Conservation (phyloP, 208 protist genomes). For the Naegleria gruberi region DNA sequence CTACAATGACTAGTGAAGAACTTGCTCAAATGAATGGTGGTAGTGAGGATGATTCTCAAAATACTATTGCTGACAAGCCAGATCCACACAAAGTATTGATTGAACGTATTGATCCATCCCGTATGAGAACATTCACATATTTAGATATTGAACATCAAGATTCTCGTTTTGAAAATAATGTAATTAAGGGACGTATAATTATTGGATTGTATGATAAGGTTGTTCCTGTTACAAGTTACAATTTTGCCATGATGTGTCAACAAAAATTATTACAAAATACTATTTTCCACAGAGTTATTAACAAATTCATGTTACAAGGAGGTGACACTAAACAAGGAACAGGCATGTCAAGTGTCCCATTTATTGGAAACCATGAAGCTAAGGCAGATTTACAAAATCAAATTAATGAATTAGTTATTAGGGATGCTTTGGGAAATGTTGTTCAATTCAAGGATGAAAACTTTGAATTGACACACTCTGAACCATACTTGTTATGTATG, state of each 20-base stretch:
- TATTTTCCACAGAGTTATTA: conserved; percentile 75
- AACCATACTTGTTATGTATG: conserved; percentile 71
- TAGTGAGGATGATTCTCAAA: neutral
- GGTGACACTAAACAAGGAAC: conserved; percentile 86
- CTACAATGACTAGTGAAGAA: neutral
- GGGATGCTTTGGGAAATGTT: conserved; percentile 22
- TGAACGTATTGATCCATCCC: neutral
- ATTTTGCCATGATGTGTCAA: conserved; percentile 26
- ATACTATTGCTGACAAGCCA: neutral
- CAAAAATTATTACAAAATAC: conserved; percentile 43
- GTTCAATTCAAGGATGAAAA: conserved; percentile 64
- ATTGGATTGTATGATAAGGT: conserved; percentile 50
- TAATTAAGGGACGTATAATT: neutral
- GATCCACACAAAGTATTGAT: neutral
- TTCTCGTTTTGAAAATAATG: neutral
- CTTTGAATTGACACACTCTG: conserved; percentile 68
- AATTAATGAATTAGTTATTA: neutral
- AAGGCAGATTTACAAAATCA: neutral
- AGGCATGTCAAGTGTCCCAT: conserved; percentile 47
- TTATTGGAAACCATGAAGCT: neutral
- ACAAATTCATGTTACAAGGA: conserved; percentile 83
- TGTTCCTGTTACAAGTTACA: conserved; percentile 43
- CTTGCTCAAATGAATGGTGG: neutral
- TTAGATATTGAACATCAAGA: neutral
- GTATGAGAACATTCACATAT: neutral